Evolutionary conservation across 345 rosid species (phyloP), one percentile per base, ranked within the genome.

Genomic region (Eucalyptus curtisii): DNA sequence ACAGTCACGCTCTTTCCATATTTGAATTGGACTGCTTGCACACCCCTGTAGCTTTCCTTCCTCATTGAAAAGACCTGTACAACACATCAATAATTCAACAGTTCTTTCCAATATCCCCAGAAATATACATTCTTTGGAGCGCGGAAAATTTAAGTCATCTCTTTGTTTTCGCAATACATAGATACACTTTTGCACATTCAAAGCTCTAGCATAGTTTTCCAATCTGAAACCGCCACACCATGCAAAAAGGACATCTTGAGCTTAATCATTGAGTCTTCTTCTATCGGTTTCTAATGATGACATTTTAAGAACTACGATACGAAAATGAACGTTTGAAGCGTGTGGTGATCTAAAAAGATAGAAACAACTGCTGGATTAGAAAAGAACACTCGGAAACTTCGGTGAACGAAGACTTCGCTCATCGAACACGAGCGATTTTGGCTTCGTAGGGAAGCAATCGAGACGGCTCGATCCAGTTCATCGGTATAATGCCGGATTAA

Each of bases 1-100:
- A 87, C 95, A 95, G 87, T 94, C 97, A 33, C 98, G 93, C 55
- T 95, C 95, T 90, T 98, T 98, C 99, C 99, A 98, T 90, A 98
- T 95, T 66, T 98, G 99, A 61, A 98, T 97, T 4, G 99, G 98
- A 87, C 99, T 95, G 90, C 97, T 98, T 79, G 98, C 91, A 87
- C 97, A 93, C 20, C 96, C 98, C 40, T 97, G 87, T 88, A 98
- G 98, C 93, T 95, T 98, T 50, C 99, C 99, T 17, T 92, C 89
- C 87, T 92, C 98, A 92, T 97, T 95, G 86, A 98, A 97, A 80
- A 98, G 90, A 85, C 98, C 99, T 97, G 93, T 90, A 92, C 30
- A 16, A 42, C 44, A 86, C 45, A 20, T 48, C 13, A 50, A 20
- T 47, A 76, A 20, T 76, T 76, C 24, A 76, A 76, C 47, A 22